A percentile compares a stretch with the other conserved stretches of the same genome.
Conservation (phyloP, 2,329 filamentous ascomycete genomes). For the Nemania bipapillata region DNA sequence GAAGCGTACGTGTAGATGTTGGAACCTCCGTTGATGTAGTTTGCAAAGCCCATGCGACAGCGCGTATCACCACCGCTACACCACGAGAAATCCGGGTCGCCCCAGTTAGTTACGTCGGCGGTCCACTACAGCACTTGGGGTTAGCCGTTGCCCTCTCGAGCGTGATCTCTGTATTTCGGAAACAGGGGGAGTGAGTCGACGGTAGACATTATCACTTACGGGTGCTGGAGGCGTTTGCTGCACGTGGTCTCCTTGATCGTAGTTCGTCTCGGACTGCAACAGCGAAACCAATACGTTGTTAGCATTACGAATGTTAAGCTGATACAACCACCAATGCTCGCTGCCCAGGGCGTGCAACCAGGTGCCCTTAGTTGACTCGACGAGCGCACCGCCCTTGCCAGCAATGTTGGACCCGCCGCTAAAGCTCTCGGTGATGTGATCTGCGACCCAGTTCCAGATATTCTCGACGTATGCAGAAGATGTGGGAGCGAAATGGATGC, state of each 20-base stretch:
- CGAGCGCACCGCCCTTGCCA: slow-evolving; percentile 60
- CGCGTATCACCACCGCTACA: slow-evolving; percentile 53
- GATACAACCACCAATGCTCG: slow-evolving; percentile 69
- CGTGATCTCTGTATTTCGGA: background rate
- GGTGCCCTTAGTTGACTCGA: slow-evolving; percentile 59
- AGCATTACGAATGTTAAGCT: slow-evolving; percentile 64
- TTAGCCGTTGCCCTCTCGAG: background rate
- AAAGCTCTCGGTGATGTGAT: slow-evolving; percentile 62
- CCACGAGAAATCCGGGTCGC: slow-evolving; percentile 58
- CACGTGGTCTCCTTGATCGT: slow-evolving; percentile 57
- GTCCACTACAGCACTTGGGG: slow-evolving; percentile 46
- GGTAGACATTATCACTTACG: background rate
- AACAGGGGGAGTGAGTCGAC: background rate
- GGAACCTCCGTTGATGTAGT: slow-evolving; percentile 57
- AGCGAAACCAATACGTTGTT: slow-evolving; percentile 62
- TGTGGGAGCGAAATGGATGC: slow-evolving; percentile 60
- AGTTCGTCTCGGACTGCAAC: slow-evolving; percentile 67
- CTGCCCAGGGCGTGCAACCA: slow-evolving; percentile 64
- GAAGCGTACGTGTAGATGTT: slow-evolving; percentile 56
- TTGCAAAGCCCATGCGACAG: slow-evolving; percentile 58
- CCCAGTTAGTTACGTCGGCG: slow-evolving; percentile 52
- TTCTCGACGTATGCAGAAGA: slow-evolving; percentile 66
- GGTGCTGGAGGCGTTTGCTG: slow-evolving; percentile 53
- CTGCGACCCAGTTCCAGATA: slow-evolving; percentile 64
- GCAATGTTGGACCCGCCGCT: slow-evolving; percentile 60